Evolutionary conservation across 768 basidiomycete species (phyloP), one percentile per base, ranked within the genome.

Genomic region (Trametes villosa): DNA sequence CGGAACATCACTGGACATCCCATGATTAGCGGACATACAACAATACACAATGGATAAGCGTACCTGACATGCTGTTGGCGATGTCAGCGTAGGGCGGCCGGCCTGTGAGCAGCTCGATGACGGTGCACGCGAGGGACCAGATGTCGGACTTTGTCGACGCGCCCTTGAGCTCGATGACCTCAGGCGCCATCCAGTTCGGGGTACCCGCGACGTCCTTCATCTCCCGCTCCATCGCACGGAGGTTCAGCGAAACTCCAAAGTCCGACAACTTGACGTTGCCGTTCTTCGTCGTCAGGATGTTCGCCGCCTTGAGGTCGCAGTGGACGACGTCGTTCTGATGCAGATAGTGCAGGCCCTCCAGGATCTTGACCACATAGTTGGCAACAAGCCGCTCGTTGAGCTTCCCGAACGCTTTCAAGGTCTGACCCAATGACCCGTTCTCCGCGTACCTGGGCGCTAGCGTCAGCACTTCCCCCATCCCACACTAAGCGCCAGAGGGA

Each of bases 171-270:
- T 94, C 89, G 63, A 99, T 98, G 51, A 98, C 92, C 75, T 99
- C 96, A 2, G 96, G 96, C 12, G 96, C 96, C 95, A 99, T 98
- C 96, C 96, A 99, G 69, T 98, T 96, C 15, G 96, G 96, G 11
- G 96, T 99, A 11, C 96, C 96, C 9, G 91, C 89, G 27, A 94
- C 90, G 67, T 91, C 91, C 71, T 91, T 88, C 66, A 86, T 88
- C 70, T 92, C 90, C 26, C 85, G 82, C 67, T 89, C 90, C 83
- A 98, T 87, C 0, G 94, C 94, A 47, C 92, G 87, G 68, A 98
- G 83, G 73, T 96, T 97, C 62, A 98, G 87, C 24, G 96, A 98
- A 15, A 98, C 96, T 46, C 96, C 96, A 73, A 99, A 98, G 74
- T 99, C 96, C 9, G 94, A 91, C 3, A 99, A 84, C 77, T 98